phyloP scores from a whole-genome alignment of 1,139 yeast genomes.

The Blastobotrys apis region DNA sequence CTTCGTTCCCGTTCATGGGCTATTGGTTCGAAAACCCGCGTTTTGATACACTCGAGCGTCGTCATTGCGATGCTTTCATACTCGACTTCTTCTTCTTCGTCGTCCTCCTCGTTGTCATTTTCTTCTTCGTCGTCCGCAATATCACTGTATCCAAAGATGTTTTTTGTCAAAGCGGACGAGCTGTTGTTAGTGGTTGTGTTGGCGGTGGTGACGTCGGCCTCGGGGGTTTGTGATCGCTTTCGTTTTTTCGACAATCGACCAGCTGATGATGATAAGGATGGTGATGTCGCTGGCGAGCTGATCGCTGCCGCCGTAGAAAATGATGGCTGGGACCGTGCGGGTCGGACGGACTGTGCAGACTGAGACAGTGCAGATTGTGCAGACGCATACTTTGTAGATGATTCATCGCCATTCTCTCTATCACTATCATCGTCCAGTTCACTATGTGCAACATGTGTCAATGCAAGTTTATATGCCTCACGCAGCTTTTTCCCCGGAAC shows the following conservation, averaged over 20 bases:
- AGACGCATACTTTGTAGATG: too few relatives aligned
- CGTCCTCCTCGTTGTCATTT: neutral
- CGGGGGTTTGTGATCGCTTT: neutral
- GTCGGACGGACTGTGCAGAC: neutral
- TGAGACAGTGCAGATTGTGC: neutral
- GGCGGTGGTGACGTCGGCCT: neutral
- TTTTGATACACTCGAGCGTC: conserved; percentile 6
- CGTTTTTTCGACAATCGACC: too few relatives aligned
- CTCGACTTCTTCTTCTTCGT: conserved; percentile 1
- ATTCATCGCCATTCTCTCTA: too few relatives aligned
- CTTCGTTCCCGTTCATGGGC: too few relatives aligned
- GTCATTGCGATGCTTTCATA: conserved; percentile 3
- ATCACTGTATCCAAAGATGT: neutral
- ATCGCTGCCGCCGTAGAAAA: neutral
- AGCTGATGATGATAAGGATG: too few relatives aligned
- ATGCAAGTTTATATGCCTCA: neutral
- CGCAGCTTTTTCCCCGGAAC: neutral
- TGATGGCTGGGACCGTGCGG: neutral
- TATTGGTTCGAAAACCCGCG: neutral
- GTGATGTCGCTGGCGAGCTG: too few relatives aligned
- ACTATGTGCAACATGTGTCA: neutral
- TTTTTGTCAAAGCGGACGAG: neutral
- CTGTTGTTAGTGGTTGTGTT: neutral
- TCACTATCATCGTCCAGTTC: neutral
- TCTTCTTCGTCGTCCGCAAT: neutral